Conservation (phyloP, 2,329 filamentous ascomycete species). For the Cercospora sojina region DNA sequence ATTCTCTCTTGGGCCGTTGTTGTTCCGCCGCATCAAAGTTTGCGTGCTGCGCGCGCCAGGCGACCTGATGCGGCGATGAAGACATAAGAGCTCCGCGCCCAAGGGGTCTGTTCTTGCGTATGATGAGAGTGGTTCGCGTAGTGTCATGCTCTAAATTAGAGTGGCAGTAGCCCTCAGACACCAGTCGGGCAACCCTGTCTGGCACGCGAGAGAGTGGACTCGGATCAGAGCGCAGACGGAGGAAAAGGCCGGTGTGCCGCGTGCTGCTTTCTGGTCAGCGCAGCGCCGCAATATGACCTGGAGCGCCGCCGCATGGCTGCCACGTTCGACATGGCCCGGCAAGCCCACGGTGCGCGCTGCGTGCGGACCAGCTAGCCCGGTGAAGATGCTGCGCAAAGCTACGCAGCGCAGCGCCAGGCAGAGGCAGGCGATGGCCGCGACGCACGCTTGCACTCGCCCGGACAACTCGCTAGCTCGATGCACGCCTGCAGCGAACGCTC, state of each 20-base stretch:
- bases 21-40: constrained; percentile 19
- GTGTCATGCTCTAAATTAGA: constrained; percentile 29
- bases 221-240: constrained; percentile 1
- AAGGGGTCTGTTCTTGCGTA: constrained; percentile 12
- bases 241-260: neutral
- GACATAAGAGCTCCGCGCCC: constrained; percentile 13
- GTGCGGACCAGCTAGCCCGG: neutral
- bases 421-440: neutral
- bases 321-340: neutral
- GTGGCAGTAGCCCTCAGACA: constrained; percentile 27
- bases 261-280: neutral
- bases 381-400: neutral
- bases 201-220: constrained; percentile 5
- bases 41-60: constrained; percentile 17
- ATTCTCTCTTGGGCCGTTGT: constrained; percentile 18
- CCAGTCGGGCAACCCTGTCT: constrained; percentile 1
- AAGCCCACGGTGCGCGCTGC: neutral
- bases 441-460: neutral
- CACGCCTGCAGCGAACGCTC: neutral
- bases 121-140: constrained; percentile 21
- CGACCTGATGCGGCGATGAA: constrained; percentile 22
- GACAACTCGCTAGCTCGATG: neutral
- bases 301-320: neutral
- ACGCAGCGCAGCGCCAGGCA: neutral
- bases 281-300: neutral